These are phyloP conservation scores for Microsporum audouinii DNA, from an alignment of 2,329 filamentous ascomycete genomes.

Conservation along the genomic window DNA sequence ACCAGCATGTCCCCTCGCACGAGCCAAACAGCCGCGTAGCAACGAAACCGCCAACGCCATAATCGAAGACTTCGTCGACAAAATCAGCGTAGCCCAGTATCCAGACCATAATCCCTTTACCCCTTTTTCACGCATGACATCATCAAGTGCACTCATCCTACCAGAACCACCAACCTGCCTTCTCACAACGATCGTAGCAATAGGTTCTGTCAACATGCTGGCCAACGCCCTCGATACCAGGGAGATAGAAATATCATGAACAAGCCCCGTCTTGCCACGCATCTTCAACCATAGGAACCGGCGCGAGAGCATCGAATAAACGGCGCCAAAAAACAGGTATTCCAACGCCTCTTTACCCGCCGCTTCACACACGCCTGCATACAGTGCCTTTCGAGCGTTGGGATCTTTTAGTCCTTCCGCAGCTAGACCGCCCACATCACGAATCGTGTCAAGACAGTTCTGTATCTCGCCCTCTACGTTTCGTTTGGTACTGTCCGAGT, in stretches of 20 bases:
- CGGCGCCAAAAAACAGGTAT: background rate
- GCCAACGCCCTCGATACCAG: background rate
- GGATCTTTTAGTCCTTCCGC: slow-evolving; percentile 20
- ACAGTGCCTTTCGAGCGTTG: slow-evolving; percentile 53
- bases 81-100: slow-evolving; percentile 65
- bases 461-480: slow-evolving; percentile 18
- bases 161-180: background rate
- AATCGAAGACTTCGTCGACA: slow-evolving; percentile 75
- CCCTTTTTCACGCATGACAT: slow-evolving; percentile 57
- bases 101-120: slow-evolving; percentile 73
- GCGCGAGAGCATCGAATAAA: background rate
- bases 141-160: background rate
- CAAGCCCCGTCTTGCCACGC: background rate
- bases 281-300: background rate
- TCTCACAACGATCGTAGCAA: background rate
- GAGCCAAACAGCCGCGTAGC: slow-evolving; percentile 33
- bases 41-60: slow-evolving; percentile 74
- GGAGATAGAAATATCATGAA: background rate
- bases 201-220: background rate
- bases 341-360: slow-evolving; percentile 49
- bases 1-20: background rate
- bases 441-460: slow-evolving; percentile 29
- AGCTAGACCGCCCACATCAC: slow-evolving; percentile 40
- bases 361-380: slow-evolving; percentile 52
- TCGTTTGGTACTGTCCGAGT: slow-evolving; percentile 31